Percentiles rank a stretch among this genome's conserved stretches.
These are phyloP conservation scores for Lenzites betulinus DNA, from an alignment of 768 basidiomycete species.

Conservation along the genomic window DNA sequence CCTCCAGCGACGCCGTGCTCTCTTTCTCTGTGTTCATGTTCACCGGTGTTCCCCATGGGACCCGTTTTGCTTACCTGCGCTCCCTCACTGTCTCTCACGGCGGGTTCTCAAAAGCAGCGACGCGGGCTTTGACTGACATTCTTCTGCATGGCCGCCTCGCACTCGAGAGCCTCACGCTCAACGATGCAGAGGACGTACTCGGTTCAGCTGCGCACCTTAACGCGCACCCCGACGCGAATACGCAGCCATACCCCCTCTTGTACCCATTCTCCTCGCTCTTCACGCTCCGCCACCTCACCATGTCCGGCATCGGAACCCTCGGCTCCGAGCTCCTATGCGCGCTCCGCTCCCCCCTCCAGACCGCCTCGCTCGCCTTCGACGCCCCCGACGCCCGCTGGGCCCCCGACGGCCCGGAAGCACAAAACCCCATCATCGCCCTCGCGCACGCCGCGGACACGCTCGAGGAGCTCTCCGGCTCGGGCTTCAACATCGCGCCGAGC, in stretches of 20 bases:
- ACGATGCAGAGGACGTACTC: slow-evolving; percentile 7
- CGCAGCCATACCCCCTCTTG: background rate
- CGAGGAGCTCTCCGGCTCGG: slow-evolving; percentile 5
- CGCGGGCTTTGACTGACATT: background rate
- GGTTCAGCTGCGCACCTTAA: background rate
- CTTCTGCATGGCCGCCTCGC: background rate
- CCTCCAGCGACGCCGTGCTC: background rate
- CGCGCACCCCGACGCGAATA: background rate
- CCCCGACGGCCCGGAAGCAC: background rate
- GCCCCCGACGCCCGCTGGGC: background rate
- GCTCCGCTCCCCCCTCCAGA: background rate
- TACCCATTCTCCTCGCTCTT: background rate
- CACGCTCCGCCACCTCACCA: slow-evolving; percentile 5
- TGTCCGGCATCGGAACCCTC: background rate
- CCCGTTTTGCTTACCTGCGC: slow-evolving; percentile 4
- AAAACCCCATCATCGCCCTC: slow-evolving; percentile 14
- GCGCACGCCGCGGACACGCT: slow-evolving; percentile 2
- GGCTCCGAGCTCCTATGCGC: background rate
- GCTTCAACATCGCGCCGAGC: background rate
- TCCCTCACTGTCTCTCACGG: slow-evolving; percentile 1
- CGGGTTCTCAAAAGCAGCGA: background rate
- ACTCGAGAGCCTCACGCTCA: background rate
- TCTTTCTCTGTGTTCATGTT: slow-evolving; percentile 7
- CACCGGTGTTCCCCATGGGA: background rate
- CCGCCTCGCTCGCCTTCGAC: background rate